Conservation (phyloP, 1,284 basidiomycete genomes). For the Schizophyllum amplum region DNA sequence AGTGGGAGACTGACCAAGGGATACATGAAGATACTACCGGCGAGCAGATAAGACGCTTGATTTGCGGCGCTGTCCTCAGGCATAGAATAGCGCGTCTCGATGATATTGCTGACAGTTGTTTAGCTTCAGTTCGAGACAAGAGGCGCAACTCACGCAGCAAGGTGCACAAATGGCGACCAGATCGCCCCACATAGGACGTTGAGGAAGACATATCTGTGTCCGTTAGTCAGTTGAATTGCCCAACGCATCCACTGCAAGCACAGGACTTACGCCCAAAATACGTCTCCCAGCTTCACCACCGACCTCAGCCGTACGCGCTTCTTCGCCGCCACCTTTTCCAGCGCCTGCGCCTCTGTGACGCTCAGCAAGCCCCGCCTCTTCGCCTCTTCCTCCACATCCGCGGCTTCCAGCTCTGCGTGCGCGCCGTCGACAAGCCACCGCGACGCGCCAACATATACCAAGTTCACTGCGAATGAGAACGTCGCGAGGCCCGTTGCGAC, state of each 20-base stretch:
- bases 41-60: slow-evolving; percentile 64
- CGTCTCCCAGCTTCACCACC: slow-evolving; percentile 61
- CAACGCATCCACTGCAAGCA: neutral
- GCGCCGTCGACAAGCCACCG: slow-evolving; percentile 54
- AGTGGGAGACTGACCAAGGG: slow-evolving; percentile 26
- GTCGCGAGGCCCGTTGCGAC: slow-evolving; percentile 56
- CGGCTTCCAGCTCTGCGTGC: slow-evolving; percentile 55
- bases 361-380: slow-evolving; percentile 31
- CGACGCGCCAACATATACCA: slow-evolving; percentile 55
- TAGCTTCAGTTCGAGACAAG: neutral
- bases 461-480: slow-evolving; percentile 59
- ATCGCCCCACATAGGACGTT: slow-evolving; percentile 72
- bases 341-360: slow-evolving; percentile 51
- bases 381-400: slow-evolving; percentile 49
- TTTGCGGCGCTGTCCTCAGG: slow-evolving; percentile 53
- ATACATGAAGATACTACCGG: slow-evolving; percentile 48
- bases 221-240: neutral
- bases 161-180: slow-evolving; percentile 74
- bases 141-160: slow-evolving; percentile 49
- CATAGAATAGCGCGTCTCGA: slow-evolving; percentile 59
- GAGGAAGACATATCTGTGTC: slow-evolving; percentile 53
- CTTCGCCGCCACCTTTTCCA: slow-evolving; percentile 58
- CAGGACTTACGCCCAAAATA: slow-evolving; percentile 66
- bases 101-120: slow-evolving; percentile 48
- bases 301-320: slow-evolving; percentile 50